Percentiles rank a stretch among this genome's conserved stretches.
Evolutionary conservation across 2,329 filamentous ascomycete genomes (phyloP).

Genomic region (Stachybotrys echinatus): DNA sequence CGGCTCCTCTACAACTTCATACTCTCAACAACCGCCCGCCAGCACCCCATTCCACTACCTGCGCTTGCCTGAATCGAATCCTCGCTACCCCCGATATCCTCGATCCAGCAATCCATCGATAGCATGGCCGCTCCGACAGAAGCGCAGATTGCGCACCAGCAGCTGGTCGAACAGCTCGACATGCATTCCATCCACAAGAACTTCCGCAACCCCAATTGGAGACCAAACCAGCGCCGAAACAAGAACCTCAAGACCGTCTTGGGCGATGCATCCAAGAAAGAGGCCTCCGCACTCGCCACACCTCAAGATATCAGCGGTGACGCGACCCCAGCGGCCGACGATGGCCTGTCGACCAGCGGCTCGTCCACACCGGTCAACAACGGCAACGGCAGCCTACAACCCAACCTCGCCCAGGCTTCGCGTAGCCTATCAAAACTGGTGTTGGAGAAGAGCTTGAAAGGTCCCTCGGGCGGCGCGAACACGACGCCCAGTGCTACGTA

Average conservation of each 20-base stretch:
- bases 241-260: conserved; percentile 98
- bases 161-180: conserved; percentile 86
- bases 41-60: too few species aligned
- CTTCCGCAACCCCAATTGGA: conserved; percentile 89
- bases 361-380: conserved; percentile 49
- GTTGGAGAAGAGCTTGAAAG: conserved; percentile 69
- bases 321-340: conserved; percentile 55
- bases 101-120: conserved; percentile 43
- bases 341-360: conserved; percentile 52
- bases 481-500: conserved; percentile 74
- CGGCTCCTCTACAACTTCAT: not conserved
- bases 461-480: conserved; percentile 10
- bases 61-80: too few species aligned
- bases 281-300: conserved; percentile 81
- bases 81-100: too few species aligned
- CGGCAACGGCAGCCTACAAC: conserved; percentile 36
- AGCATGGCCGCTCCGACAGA: conserved; percentile 58
- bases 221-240: conserved; percentile 90
- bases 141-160: conserved; percentile 73
- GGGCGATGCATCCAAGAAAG: conserved; percentile 79
- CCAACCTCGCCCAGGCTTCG: conserved; percentile 84
- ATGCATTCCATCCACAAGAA: conserved; percentile 80
- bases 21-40: conserved; percentile 34
- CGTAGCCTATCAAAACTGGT: conserved; percentile 83
- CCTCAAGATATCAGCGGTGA: conserved; percentile 71